Evolutionary conservation across 345 rosid species (phyloP).

Genomic region (Acer negundo): DNA sequence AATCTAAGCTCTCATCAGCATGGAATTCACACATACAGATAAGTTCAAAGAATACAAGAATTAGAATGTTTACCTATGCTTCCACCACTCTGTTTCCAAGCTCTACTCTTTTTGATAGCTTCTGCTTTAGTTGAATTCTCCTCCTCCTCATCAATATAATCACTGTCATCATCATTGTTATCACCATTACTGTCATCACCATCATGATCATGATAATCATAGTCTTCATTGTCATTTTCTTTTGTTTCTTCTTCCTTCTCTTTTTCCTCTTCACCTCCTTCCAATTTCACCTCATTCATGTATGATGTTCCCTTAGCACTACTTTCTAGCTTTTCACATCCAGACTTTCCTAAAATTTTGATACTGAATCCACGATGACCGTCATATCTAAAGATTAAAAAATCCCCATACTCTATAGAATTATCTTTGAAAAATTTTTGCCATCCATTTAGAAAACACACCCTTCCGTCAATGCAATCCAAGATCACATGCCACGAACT

Average conservation of each 20-base stretch:
- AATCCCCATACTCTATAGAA: neutral
- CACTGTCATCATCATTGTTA: too few relatives aligned
- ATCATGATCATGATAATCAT: neutral
- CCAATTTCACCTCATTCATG: neutral
- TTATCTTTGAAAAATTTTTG: conserved; percentile 19
- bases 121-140: neutral
- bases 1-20: neutral
- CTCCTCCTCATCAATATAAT: neutral
- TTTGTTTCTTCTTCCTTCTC: neutral
- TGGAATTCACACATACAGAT: too few relatives aligned
- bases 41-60: too few relatives aligned
- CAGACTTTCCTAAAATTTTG: neutral
- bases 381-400: conserved; percentile 11
- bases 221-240: neutral
- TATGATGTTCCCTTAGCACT: neutral
- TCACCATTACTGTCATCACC: neutral
- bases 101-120: too few relatives aligned
- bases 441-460: conserved; percentile 20
- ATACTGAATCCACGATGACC: neutral
- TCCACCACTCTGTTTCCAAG: too few relatives aligned
- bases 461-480: neutral
- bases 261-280: neutral
- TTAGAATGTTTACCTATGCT: too few relatives aligned
- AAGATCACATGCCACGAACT: conserved; percentile 10
- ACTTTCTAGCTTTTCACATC: neutral